Conservation (phyloP, 345 rosid genomes). For the Hibiscus mutabilis region DNA sequence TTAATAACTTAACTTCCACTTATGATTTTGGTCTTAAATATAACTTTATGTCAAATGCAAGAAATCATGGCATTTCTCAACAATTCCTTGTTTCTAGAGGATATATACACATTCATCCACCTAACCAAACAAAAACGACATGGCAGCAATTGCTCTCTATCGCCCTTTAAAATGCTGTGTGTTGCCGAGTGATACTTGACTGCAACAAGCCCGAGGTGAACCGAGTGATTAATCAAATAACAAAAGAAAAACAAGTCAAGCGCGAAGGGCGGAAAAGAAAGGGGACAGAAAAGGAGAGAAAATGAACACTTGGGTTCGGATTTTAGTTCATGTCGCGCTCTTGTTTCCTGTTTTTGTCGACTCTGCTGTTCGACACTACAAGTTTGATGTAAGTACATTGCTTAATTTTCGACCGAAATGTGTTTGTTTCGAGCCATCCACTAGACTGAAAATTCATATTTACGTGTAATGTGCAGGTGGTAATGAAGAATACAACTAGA, state of each 20-base stretch:
- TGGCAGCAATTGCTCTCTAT: conserved; percentile 24
- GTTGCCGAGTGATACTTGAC: conserved; percentile 31
- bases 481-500: conserved; percentile 56
- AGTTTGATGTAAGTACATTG: conserved; percentile 50
- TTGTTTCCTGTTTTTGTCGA: conserved; percentile 42
- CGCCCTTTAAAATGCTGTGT: conserved; percentile 40
- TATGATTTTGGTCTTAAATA: not conserved
- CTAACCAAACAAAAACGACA: conserved; percentile 56
- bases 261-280: not conserved
- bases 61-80: conserved; percentile 16
- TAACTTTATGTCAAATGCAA: conserved; percentile 35
- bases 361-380: conserved; percentile 56
- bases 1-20: not conserved
- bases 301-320: conserved; percentile 24
- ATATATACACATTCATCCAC: conserved; percentile 32
- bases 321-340: conserved; percentile 33
- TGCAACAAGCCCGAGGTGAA: conserved; percentile 3
- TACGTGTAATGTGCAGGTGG: conserved; percentile 37
- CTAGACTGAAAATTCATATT: too few species aligned
- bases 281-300: not conserved
- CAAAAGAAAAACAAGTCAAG: not conserved
- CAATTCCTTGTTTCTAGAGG: conserved; percentile 49
- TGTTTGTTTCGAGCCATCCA: not conserved
- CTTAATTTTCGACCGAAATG: not conserved
- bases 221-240: conserved; percentile 4